These are phyloP conservation scores for Ambrosia artemisiifolia DNA, from an alignment of 129 eudicot species.

Conservation along the genomic window DNA sequence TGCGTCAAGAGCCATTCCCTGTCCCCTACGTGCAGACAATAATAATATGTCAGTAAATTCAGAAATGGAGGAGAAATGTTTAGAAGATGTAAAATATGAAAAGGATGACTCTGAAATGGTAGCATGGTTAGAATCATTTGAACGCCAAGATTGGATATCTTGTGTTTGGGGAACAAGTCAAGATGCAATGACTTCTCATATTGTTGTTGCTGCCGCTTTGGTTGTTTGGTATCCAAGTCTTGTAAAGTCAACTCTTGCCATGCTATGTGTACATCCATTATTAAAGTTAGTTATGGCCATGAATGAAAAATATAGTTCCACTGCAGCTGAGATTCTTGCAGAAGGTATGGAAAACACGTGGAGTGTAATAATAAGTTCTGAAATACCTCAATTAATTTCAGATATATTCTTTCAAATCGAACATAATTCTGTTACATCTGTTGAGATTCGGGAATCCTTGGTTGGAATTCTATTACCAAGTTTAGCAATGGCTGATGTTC, in stretches of 20 bases:
- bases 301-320: constrained; percentile 81
- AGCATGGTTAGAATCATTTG: constrained; percentile 91
- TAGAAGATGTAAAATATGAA: constrained; percentile 15
- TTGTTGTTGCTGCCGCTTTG: constrained; percentile 92
- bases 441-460: constrained; percentile 66
- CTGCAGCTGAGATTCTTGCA: constrained; percentile 91
- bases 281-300: constrained; percentile 88
- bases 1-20: constrained; percentile 90
- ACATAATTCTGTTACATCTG: constrained; percentile 42
- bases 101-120: constrained; percentile 58
- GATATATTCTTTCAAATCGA: constrained; percentile 92
- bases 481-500: constrained; percentile 89
- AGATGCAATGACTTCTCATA: constrained; percentile 94
- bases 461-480: constrained; percentile 84
- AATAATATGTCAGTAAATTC: constrained; percentile 26
- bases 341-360: constrained; percentile 99
- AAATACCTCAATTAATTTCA: constrained; percentile 74
- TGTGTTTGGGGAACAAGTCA: constrained; percentile 94
- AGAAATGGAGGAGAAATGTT: constrained; percentile 8
- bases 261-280: constrained; percentile 56
- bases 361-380: constrained; percentile 71
- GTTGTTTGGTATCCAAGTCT: constrained; percentile 98
- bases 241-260: constrained; percentile 71
- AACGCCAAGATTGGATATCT: constrained; percentile 89
- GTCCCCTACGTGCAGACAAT: constrained; percentile 44